phyloP scores from a whole-genome alignment of 441 rosid species.

The Melastoma candidum region DNA sequence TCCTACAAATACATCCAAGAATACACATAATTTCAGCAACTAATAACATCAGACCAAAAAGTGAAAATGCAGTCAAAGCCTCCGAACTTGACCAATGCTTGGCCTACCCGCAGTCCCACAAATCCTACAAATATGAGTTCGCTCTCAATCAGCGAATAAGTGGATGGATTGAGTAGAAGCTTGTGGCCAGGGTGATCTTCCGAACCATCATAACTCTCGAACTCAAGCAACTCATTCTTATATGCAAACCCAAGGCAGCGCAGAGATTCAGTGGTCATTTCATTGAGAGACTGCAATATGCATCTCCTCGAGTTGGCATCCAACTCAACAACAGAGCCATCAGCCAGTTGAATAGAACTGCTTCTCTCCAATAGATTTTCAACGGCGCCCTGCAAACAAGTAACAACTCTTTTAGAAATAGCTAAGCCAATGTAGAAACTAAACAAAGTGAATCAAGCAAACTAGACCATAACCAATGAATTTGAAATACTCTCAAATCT shows the following conservation, averaged over 20 bases:
- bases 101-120: conserved; percentile 74
- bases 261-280: conserved; percentile 28
- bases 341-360: conserved; percentile 31
- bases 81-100: conserved; percentile 44
- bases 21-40: neutral
- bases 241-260: conserved; percentile 45
- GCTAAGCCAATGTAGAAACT: neutral
- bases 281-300: conserved; percentile 21
- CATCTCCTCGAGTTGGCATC: conserved; percentile 23
- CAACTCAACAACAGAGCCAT: conserved; percentile 33
- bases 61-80: neutral
- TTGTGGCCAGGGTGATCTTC: conserved; percentile 77
- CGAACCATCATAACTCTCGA: conserved; percentile 28
- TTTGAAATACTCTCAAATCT: too few species aligned
- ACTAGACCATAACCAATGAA: neutral
- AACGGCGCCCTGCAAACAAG: conserved; percentile 37
- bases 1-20: conserved; percentile 37
- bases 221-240: conserved; percentile 33
- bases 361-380: conserved; percentile 40
- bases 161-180: conserved; percentile 63
- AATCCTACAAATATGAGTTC: conserved; percentile 71
- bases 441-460: neutral
- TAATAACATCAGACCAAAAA: neutral
- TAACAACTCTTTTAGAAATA: conserved; percentile 8
- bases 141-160: conserved; percentile 72